Conservation (phyloP, 345 rosid genomes). For the Bruguiera gymnorhiza region DNA sequence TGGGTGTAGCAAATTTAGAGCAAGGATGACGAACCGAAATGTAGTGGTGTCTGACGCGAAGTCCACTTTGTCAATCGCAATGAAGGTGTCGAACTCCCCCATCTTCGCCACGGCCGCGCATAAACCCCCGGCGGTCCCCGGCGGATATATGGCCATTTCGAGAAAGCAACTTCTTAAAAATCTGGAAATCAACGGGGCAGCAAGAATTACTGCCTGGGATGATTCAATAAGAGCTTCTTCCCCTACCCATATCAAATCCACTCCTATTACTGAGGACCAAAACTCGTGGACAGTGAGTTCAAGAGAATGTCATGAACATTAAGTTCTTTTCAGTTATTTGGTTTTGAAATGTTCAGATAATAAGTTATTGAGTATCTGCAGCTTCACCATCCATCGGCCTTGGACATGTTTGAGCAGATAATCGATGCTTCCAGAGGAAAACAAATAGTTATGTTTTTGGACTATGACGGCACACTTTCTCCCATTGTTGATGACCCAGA, state of each 20-base stretch:
- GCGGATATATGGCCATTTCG: constrained; percentile 40
- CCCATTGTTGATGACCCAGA: constrained; percentile 92
- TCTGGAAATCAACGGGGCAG: constrained; percentile 56
- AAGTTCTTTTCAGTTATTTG: too few species aligned
- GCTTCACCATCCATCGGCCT: constrained; percentile 79
- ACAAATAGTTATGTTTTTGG: constrained; percentile 84
- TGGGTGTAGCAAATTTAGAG: background rate
- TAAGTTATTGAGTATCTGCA: constrained; percentile 20
- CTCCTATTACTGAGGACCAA: constrained; percentile 40
- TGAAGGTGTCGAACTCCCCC: constrained; percentile 40
- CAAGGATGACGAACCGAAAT: constrained; percentile 63
- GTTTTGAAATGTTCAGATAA: too few species aligned
- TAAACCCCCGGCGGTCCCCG: constrained; percentile 54
- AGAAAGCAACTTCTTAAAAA: constrained; percentile 44
- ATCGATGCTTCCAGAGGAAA: constrained; percentile 66
- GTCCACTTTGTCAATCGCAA: constrained; percentile 32
- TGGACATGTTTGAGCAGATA: constrained; percentile 66
- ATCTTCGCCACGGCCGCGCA: constrained; percentile 42
- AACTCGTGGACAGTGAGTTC: constrained; percentile 63
- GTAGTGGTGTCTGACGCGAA: constrained; percentile 47
- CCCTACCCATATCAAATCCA: constrained; percentile 67
- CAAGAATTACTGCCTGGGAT: constrained; percentile 66
- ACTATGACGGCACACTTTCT: constrained; percentile 90
- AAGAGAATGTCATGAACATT: background rate
- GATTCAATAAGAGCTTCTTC: constrained; percentile 94